Evolutionary conservation across 495 filamentous ascomycete species (phyloP).

Genomic region (Collariella sp.): DNA sequence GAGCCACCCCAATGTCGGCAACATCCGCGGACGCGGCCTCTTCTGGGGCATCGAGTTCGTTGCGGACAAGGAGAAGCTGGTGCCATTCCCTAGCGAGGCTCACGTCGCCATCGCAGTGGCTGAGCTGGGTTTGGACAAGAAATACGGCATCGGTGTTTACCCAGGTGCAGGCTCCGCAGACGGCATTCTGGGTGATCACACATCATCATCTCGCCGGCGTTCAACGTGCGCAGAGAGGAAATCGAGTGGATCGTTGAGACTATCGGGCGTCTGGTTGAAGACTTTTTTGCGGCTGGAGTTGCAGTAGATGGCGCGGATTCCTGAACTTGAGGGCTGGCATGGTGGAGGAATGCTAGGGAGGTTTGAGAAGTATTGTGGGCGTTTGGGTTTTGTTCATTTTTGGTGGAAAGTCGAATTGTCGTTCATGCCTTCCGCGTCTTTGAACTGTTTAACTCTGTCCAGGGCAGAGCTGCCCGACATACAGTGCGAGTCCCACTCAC

Average conservation of each 20-base stretch:
- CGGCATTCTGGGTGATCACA: slow-evolving; percentile 67
- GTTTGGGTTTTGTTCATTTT: too few relatives aligned
- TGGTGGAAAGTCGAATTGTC: background rate
- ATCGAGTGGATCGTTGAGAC: slow-evolving; percentile 46
- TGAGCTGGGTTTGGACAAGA: slow-evolving; percentile 40
- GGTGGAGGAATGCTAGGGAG: too few relatives aligned
- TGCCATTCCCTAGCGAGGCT: slow-evolving; percentile 37
- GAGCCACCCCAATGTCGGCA: slow-evolving; percentile 49
- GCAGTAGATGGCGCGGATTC: background rate
- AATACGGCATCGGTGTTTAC: slow-evolving; percentile 60
- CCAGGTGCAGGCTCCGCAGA: slow-evolving; percentile 60
- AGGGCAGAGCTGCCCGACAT: too few relatives aligned
- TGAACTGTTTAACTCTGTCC: background rate
- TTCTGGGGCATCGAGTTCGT: slow-evolving; percentile 59
- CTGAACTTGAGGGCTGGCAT: background rate
- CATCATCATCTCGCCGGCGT: slow-evolving; percentile 66
- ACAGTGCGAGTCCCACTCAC: too few relatives aligned
- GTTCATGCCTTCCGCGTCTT: background rate
- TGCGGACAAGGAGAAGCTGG: slow-evolving; percentile 38
- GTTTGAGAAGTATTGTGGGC: too few relatives aligned
- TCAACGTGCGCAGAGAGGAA: slow-evolving; percentile 54
- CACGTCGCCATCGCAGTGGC: slow-evolving; percentile 44
- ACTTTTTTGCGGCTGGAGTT: slow-evolving; percentile 20
- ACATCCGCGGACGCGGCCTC: slow-evolving; percentile 55
- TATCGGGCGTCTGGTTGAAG: slow-evolving; percentile 34